Base-by-base conservation (phyloP, 305 asterid genomes). In the Fraxinus sp. region DNA sequence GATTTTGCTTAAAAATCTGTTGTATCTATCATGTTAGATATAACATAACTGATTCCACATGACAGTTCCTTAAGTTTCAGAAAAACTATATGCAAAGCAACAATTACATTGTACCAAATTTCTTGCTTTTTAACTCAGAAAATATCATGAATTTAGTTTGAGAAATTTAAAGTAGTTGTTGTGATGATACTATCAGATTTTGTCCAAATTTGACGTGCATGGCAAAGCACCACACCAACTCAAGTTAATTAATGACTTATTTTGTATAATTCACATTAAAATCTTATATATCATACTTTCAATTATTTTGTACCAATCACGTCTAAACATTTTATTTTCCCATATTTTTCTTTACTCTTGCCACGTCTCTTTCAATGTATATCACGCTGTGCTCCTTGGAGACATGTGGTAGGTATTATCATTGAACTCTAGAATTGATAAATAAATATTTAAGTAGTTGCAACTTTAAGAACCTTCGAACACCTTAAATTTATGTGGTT, bases 51-150 rank as follows among this genome's bases (percentile, higher is more conserved):
- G 79, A 82, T 78, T 85, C 82, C 78, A 33, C n/a, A 20, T 10
- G 66, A 79, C 77, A 79, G 80, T 93, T 85, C 80, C 92, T 85
- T 89, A 72, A 86, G 55, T 77, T 55, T 59, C 52, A 86, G 80
- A 85, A 62, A 68, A 88, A 78, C 79, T 35, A 70, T 76, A 78
- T 82, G 68, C 79, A 83, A 91, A 93, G 92, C 91, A 88, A 93
- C 97, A 91, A 84, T 89, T 78, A 85, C 92, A 66, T 77, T 83
- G 79, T 39, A 91, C 94, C 93, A 85, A 79, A 83, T 59, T 4
- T 70, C 70, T 80, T 85, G 76, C 59, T 84, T 80, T 81, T 37
- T 57, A 81, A 79, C 80, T 73, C 35, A 64, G 49, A 83, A 78
- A 81, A 5, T 33, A 26, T 66, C 36, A 66, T 66, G 74, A 66